Evolutionary conservation across 1,284 basidiomycete species (phyloP).

Genomic region (Tylopilus orsonianus): DNA sequence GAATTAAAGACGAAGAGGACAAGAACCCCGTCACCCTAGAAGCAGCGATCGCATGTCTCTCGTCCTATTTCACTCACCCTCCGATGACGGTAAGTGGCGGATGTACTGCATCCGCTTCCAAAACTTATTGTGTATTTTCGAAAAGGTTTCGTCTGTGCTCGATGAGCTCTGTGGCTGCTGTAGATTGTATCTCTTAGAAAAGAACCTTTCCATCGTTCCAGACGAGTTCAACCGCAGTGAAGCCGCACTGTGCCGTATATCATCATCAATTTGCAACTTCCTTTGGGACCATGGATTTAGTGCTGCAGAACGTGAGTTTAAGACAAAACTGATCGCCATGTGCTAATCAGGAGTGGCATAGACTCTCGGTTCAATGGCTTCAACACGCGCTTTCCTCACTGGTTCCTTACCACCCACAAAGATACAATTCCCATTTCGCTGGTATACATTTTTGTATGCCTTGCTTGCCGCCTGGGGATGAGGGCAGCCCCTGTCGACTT

Average conservation of each 20-base stretch:
- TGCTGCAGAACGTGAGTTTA: slow-evolving; percentile 36
- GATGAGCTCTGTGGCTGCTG: slow-evolving; percentile 45
- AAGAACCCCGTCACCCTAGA: slow-evolving; percentile 41
- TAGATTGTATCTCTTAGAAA: slow-evolving; percentile 35
- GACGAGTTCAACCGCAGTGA: slow-evolving; percentile 32
- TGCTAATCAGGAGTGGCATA: slow-evolving; percentile 13
- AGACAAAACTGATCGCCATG: neutral
- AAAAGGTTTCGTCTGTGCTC: slow-evolving; percentile 40
- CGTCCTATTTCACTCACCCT: slow-evolving; percentile 53
- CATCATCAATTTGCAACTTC: slow-evolving; percentile 45
- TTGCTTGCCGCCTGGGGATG: slow-evolving; percentile 52
- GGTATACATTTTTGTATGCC: slow-evolving; percentile 56
- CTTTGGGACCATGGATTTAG: slow-evolving; percentile 46
- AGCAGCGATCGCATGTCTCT: slow-evolving; percentile 49
- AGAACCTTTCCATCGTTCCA: slow-evolving; percentile 25
- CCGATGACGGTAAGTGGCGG: slow-evolving; percentile 40
- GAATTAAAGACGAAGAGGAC: slow-evolving; percentile 21
- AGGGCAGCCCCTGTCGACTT: slow-evolving; percentile 54
- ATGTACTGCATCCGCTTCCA: neutral
- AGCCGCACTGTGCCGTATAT: slow-evolving; percentile 29
- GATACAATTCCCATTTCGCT: slow-evolving; percentile 60
- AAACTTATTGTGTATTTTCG: neutral
- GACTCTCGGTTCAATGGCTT: slow-evolving; percentile 40
- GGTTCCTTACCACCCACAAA: slow-evolving; percentile 49
- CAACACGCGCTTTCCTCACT: slow-evolving; percentile 58